Evolutionary conservation across 2,329 filamentous ascomycete genomes (phyloP).

Genomic region (Periconia digitata): DNA sequence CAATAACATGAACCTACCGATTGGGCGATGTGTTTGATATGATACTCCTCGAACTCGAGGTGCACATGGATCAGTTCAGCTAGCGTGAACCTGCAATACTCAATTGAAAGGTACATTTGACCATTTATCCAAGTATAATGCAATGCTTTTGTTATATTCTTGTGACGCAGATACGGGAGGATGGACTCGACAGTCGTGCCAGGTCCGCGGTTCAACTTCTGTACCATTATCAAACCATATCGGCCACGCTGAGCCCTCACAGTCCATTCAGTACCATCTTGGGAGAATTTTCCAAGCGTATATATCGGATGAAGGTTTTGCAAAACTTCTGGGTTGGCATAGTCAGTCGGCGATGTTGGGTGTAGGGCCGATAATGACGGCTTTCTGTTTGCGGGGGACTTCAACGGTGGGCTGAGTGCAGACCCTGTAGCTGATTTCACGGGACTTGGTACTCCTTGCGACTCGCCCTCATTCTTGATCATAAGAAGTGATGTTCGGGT

Average conservation of each 20-base stretch:
- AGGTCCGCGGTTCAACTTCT: neutral
- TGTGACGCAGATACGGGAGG: neutral
- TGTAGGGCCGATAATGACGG: too few species aligned
- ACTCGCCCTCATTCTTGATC: too few species aligned
- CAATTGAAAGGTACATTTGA: constrained; percentile 3
- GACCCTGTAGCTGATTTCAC: too few species aligned
- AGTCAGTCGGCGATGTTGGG: too few species aligned
- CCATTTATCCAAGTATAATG: neutral
- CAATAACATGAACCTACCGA: constrained; percentile 9
- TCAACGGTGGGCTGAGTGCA: too few species aligned
- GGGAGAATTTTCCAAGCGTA: constrained; percentile 7
- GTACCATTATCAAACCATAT: constrained; percentile 7
- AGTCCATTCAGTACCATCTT: constrained; percentile 7
- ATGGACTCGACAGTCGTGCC: constrained; percentile 2
- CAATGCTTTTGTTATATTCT: constrained; percentile 4
- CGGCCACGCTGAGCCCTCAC: constrained; percentile 5
- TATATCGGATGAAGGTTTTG: neutral
- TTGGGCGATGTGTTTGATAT: constrained; percentile 10
- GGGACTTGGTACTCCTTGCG: too few species aligned
- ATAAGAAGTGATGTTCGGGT: too few species aligned
- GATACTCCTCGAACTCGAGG: constrained; percentile 8
- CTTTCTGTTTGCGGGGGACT: too few species aligned
- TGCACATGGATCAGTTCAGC: constrained; percentile 10
- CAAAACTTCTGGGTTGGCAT: too few species aligned
- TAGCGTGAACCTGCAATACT: constrained; percentile 12